Conservation (phyloP, 495 filamentous ascomycete species). For the Bacidia gigantensis region DNA sequence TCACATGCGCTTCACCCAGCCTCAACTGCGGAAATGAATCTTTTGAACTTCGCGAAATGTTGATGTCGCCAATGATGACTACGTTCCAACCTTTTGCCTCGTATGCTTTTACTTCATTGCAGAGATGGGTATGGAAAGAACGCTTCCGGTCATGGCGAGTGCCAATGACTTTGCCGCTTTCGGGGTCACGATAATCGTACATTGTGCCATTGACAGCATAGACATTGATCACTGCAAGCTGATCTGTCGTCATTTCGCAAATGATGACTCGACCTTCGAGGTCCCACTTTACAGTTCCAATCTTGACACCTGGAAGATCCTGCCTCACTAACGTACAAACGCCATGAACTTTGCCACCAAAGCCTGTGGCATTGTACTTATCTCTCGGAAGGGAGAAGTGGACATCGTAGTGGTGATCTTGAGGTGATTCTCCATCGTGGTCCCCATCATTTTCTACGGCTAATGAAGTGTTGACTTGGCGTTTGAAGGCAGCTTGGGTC, state of each 20-base stretch:
- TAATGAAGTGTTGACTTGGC: slow-evolving; percentile 20
- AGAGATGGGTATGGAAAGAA: slow-evolving; percentile 29
- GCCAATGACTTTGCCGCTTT: slow-evolving; percentile 26
- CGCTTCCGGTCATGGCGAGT: slow-evolving; percentile 38
- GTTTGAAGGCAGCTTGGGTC: slow-evolving; percentile 23
- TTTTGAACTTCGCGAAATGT: slow-evolving; percentile 27
- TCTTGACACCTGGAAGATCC: slow-evolving; percentile 23
- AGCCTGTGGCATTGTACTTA: slow-evolving; percentile 33
- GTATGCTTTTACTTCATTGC: slow-evolving; percentile 26
- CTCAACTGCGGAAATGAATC: slow-evolving; percentile 35
- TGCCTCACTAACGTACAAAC: slow-evolving; percentile 33
- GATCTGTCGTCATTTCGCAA: slow-evolving; percentile 20
- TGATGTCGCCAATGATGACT: slow-evolving; percentile 36
- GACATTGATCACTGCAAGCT: slow-evolving; percentile 32
- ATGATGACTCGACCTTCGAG: slow-evolving; percentile 36
- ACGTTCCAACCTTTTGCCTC: slow-evolving; percentile 27
- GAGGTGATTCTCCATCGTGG: not conserved
- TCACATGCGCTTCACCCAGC: slow-evolving; percentile 29
- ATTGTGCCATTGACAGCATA: slow-evolving; percentile 41
- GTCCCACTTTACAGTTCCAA: slow-evolving; percentile 34
- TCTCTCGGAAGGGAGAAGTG: slow-evolving; percentile 34
- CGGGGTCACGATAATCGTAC: slow-evolving; percentile 27
- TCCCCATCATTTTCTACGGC: not conserved
- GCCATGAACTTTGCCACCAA: slow-evolving; percentile 36
- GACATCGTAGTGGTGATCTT: slow-evolving; percentile 26